These are phyloP conservation scores for Phytophthora capsici DNA, from an alignment of 352 stramenopile species.

Conservation along the genomic window DNA sequence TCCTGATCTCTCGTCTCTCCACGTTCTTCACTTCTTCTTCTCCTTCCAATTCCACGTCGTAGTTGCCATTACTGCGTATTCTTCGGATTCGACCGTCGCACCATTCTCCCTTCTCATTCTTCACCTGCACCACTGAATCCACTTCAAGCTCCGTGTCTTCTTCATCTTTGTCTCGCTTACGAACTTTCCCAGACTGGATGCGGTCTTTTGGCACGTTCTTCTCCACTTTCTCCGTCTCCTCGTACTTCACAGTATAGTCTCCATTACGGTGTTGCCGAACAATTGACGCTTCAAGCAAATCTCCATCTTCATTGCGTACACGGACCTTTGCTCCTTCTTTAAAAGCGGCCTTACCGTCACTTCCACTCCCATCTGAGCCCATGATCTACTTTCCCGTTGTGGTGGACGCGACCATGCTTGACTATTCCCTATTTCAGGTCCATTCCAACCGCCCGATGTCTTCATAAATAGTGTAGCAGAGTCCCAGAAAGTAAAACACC, in stretches of 20 bases:
- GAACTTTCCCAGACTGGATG: conserved; percentile 11
- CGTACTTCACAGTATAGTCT: conserved; percentile 45
- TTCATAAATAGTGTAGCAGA: conserved; percentile 27
- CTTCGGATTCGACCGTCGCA: conserved; percentile 36
- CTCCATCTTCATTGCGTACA: conserved; percentile 27
- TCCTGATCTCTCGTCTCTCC: conserved; percentile 29
- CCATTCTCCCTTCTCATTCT: conserved; percentile 47
- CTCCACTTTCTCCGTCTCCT: conserved; percentile 37
- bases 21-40: conserved; percentile 48
- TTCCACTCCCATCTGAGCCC: conserved; percentile 20
- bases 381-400: conserved; percentile 15
- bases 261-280: conserved; percentile 49
- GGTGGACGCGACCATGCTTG: not conserved
- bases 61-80: conserved; percentile 52
- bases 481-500: conserved; percentile 2
- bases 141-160: conserved; percentile 31
- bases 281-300: conserved; percentile 28
- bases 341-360: conserved; percentile 13
- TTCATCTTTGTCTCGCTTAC: conserved; percentile 14
- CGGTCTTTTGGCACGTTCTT: conserved; percentile 44
- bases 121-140: conserved; percentile 45
- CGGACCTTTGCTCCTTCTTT: conserved; percentile 18
- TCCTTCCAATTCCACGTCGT: conserved; percentile 53
- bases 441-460: not conserved
- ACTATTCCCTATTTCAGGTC: no score